Base-by-base conservation (phyloP, 371 early-diverging fungal genomes). In the Mortierella sp. region DNA sequence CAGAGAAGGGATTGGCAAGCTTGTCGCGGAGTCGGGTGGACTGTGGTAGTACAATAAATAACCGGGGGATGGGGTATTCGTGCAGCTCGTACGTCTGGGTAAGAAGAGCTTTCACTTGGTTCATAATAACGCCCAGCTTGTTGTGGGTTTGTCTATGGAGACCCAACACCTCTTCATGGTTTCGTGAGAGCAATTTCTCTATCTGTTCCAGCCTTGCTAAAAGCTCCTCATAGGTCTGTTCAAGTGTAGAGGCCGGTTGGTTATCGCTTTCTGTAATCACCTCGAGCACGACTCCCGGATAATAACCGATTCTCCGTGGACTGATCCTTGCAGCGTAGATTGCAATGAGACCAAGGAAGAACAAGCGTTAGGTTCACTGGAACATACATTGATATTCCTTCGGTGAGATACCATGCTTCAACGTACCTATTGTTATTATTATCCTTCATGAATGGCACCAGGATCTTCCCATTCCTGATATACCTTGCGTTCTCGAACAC, bases 61-160 rank as follows among this genome's bases (percentile, higher is more conserved):
- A 59, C 9, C 59, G 52, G 19, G 66, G 66, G 26, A 53, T 58
- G 9, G 59, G 52, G 23, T 58, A 65, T 41, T 58, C 59, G 42
- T 66, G 59, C 16, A 66, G 24, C 9, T 59, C 66, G 23, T 59
- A 59, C 21, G 43, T 59, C 19, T 59, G 59, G 45, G 46, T 31
- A 2, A 58, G 47, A 26, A 59, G 58, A 3, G 66, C 54, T 12
- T 54, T 30, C 8, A 57, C 43, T 19, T 54, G 49, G 41, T 18
- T 49, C 43, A 56, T 49, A 31, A 64, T 46, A 9, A 43, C 24
- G 3, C 42, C 56, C 16, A 56, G 24, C 30, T 43, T n/a, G n/a
- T n/a, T n/a, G n/a, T n/a, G n/a, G n/a, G n/a, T n/a, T n/a, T n/a
- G n/a, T n/a, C n/a, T n/a, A n/a, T n/a, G n/a, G n/a, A n/a, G n/a